Conservation (phyloP, 805 yeast genomes). For the Metschnikowia dekortorum region DNA sequence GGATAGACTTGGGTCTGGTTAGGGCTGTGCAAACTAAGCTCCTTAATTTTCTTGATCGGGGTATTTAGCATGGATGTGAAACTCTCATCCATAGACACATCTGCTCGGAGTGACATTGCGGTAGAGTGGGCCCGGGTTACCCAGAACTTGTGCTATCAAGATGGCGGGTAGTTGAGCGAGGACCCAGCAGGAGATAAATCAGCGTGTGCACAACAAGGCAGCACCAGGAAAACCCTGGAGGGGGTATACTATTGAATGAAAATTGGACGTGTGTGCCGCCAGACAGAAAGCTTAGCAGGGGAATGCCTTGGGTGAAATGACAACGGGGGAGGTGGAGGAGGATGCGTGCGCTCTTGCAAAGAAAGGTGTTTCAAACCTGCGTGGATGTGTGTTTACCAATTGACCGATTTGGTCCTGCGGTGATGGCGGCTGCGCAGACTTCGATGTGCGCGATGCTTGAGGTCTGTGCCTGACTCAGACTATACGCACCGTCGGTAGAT, state of each 20-base stretch:
- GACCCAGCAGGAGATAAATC: not conserved
- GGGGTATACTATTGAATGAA: not conserved
- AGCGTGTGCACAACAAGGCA: not conserved
- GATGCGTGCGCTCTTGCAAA: constrained; percentile 1
- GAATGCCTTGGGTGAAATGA: not conserved
- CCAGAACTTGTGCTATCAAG: not conserved
- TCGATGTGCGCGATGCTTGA: not conserved
- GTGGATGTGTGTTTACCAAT: constrained; percentile 4
- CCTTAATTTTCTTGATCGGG: constrained; percentile 36
- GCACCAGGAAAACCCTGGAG: not conserved
- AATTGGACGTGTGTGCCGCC: not conserved
- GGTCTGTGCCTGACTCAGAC: not conserved
- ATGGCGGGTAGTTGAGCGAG: not conserved
- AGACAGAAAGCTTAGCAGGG: too few relatives aligned
- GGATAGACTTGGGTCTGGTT: constrained; percentile 13
- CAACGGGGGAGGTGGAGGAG: not conserved
- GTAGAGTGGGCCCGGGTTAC: not conserved
- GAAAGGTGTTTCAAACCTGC: not conserved
- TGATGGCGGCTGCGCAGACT: constrained; percentile 1
- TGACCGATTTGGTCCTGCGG: not conserved
- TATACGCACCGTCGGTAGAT: not conserved
- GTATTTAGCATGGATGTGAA: constrained; percentile 25
- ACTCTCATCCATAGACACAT: constrained; percentile 12
- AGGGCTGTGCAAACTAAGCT: constrained; percentile 32
- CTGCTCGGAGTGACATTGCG: not conserved